Base-by-base conservation (phyloP, 2,329 filamentous ascomycete genomes). In the Pseudocercospora fuligena region DNA sequence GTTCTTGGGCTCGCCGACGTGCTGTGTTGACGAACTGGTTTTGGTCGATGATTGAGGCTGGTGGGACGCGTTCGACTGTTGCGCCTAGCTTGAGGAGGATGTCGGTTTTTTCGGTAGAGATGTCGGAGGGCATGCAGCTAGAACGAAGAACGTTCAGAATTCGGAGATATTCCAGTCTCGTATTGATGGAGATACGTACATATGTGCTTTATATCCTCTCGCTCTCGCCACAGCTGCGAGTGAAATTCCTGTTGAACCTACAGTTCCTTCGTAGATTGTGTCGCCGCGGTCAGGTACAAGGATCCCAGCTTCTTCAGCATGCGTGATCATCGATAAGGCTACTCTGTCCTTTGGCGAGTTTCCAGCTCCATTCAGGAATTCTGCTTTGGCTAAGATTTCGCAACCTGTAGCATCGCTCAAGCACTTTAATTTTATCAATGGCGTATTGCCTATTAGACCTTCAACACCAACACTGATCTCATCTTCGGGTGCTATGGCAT, bases 251-350 rank as follows among this genome's bases (percentile, higher is more conserved):
- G 95, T 99, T 77, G 92, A 97, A 66, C 95, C 95, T 16, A 97
- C 94, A 1, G 95, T 99, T 71, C 95, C 95, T 82, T 99, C 95
- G 80, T 98, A 99, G 75, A 99, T 93, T 51, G 92, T 96, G 78
- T 99, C 95, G 68, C 94, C 94, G 23, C 91, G 89, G 72, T 91
- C 84, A 0, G 95, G 94, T 0, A 85, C 86, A 54, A 99, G 81
- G 19, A 94, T 83, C 1, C 93, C 93, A 58, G 86, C 82, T 68
- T 88, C 85, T 83, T 99, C 95, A 51, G 94, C 95, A 77, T 84
- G 83, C 65, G 88, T 82, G 77, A 99, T 97, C 84, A 98, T 96
- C 80, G 87, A 91, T 43, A 98, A 85, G 1, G 95, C 95, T 14
- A 99, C 95, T 61, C 95, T 88, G 80, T 99, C 95, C 80, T 99